Conservation (phyloP, 1,284 basidiomycete genomes). For the Sporisorium scitamineum region DNA sequence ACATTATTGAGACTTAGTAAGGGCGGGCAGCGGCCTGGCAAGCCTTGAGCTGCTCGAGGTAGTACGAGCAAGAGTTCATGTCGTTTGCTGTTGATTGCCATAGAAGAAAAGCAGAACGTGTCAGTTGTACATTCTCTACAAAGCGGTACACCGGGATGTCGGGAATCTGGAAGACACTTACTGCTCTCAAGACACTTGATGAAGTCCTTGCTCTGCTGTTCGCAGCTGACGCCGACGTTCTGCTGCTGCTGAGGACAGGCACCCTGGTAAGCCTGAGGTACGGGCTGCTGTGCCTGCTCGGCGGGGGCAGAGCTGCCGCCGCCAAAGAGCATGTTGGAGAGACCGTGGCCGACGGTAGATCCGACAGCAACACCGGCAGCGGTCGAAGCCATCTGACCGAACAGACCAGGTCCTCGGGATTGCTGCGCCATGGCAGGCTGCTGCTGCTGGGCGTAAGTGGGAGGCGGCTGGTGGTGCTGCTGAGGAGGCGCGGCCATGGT, state of each 20-base stretch:
- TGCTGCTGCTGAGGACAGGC: slow-evolving; percentile 46
- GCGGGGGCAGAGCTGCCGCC: slow-evolving; percentile 71
- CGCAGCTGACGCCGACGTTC: slow-evolving; percentile 70
- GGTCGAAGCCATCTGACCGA: slow-evolving; percentile 81
- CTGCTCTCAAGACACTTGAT: slow-evolving; percentile 64
- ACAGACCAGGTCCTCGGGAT: slow-evolving; percentile 58
- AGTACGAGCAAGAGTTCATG: slow-evolving; percentile 74
- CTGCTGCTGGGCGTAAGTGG: slow-evolving; percentile 38
- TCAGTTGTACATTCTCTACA: background rate
- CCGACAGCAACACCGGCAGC: slow-evolving; percentile 87
- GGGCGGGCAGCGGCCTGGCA: slow-evolving; percentile 67
- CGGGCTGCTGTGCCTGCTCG: slow-evolving; percentile 62
- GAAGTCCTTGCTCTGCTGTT: slow-evolving; percentile 73
- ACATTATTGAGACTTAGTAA: slow-evolving; percentile 45
- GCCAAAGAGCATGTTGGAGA: slow-evolving; percentile 86
- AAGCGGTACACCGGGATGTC: no score
- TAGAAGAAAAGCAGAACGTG: background rate
- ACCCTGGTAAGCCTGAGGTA: slow-evolving; percentile 45
- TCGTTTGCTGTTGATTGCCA: slow-evolving; percentile 70
- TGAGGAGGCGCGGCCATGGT: slow-evolving; percentile 62
- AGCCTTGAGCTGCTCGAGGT: slow-evolving; percentile 72
- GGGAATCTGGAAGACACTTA: slow-evolving; percentile 13
- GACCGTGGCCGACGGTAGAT: slow-evolving; percentile 82
- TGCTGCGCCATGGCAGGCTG: slow-evolving; percentile 42
- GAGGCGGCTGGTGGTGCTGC: slow-evolving; percentile 39